Evolutionary conservation across 2,329 filamentous ascomycete genomes (phyloP), one percentile per base, ranked within the genome.

Genomic region (Ascochyta fabae): DNA sequence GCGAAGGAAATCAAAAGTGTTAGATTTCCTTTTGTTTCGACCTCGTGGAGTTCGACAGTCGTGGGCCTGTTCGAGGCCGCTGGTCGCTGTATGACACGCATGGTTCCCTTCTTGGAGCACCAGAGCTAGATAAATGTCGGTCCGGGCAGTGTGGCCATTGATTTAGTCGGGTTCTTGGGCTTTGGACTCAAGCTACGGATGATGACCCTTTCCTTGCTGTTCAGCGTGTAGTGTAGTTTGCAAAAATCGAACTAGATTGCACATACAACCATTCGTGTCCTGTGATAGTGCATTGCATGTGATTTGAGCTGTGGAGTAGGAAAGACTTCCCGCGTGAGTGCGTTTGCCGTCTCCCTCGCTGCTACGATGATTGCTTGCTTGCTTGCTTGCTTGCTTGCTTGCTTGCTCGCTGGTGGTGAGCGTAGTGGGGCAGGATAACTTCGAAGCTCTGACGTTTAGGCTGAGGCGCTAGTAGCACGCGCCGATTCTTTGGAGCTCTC

Each of bases 1-100:
- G 81, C 73, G 75, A 68, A 75, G 77, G 73, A 71, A 77, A 65
- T 69, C 70, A 70, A 70, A 71, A 73, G 62, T 71, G 65, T 73
- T 80, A 78, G 76, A 78, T 74, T 77, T 78, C 69, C 69, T 76
- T 75, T 68, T 56, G 50, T 68, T 64, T 61, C 68, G 63, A 68
- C 59, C 62, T 69, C 62, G 68, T 68, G 56, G 62, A 66, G 64
- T 63, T 59, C 64, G 65, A 70, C 70, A 67, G 69, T 67, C 62
- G 65, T 69, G 69, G 68, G 65, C 66, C 65, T 70, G 71, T 65
- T 68, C 65, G 66, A 68, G 66, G 68, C 70, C 62, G 66, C 58
- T 71, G 65, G 68, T 67, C 58, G 65, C 67, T 70, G 68, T 64
- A 65, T 68, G 66, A 68, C 60, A 69, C 61, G 62, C 67, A 72